Evolutionary conservation across 129 eudicot genomes (phyloP).

Genomic region (Helichrysum umbraculigerum): DNA sequence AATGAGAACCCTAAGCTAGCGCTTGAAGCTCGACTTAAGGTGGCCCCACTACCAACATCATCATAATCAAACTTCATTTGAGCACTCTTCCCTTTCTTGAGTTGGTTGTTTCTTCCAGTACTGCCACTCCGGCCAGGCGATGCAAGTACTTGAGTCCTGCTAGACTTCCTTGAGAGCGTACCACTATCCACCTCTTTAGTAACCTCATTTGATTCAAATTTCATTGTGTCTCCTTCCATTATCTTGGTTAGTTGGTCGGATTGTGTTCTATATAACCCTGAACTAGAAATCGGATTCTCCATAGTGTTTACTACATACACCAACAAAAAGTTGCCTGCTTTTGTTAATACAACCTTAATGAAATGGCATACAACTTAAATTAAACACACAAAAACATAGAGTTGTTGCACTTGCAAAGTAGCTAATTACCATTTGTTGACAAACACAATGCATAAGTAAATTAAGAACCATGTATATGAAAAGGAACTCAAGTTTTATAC

Average conservation of each 20-base stretch:
- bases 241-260: constrained; percentile 69
- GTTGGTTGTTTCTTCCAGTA: constrained; percentile 58
- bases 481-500: neutral
- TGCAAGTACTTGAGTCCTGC: constrained; percentile 46
- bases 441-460: neutral
- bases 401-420: neutral
- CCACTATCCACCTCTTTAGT: constrained; percentile 32
- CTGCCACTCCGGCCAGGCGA: constrained; percentile 58
- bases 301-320: constrained; percentile 19
- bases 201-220: constrained; percentile 31
- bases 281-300: constrained; percentile 46
- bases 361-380: neutral
- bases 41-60: constrained; percentile 83
- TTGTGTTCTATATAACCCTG: constrained; percentile 64
- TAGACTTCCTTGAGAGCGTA: constrained; percentile 66
- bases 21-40: constrained; percentile 91
- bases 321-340: neutral
- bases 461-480: neutral
- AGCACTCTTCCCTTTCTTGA: constrained; percentile 84
- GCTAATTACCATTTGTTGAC: neutral
- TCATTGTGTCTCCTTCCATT: constrained; percentile 47
- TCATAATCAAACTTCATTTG: constrained; percentile 78
- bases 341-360: neutral
- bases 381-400: neutral
- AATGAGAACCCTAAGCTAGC: constrained; percentile 93